Base-by-base conservation (phyloP, 208 protist genomes). In the Leishmania braziliensis region DNA sequence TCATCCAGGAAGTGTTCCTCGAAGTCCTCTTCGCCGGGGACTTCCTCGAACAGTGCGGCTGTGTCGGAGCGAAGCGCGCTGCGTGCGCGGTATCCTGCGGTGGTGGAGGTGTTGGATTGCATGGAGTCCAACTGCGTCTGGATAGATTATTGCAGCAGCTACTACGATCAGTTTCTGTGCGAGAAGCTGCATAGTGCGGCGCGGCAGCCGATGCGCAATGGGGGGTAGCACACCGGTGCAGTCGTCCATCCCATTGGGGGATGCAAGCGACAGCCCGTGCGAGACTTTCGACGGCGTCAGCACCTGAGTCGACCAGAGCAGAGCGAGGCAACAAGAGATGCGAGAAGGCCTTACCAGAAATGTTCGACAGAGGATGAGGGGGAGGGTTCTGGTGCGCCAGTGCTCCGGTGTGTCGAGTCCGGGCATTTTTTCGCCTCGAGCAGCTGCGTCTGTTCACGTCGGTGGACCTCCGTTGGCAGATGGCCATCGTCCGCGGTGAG, bases 51-150 rank as follows among this genome's bases (percentile, higher is more conserved):
- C 53, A 53, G 51, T 29, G 48, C 46, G 3, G n/a, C 39, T 36
- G 53, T 12, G 26, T 23, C 53, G 10, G 73, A 65, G n/a, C 16
- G 73, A 36, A 39, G 20, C 36, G 56, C 50, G 18, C 69, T 82
- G 58, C 71, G 78, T 9, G 3, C 68, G 77, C 78, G 56, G n/a
- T 80, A 14, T 26, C 65, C 81, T 9, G 70, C 62, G 29, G 60
- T 89, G 36, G 81, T 80, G 16, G 66, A 33, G 2, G 81, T 78
- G 23, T 70, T 95, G 46, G 86, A 89, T n/a, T 65, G 66, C 66
- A 92, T 93, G 90, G 88, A 92, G 75, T 71, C 76, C 46, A 93
- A 95, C 79, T 90, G 90, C 60, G 75, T 90, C 33, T 95, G 92
- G 92, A 90, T 93, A 75, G 86, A 89, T 29, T 95, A 95, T 81